Base-by-base conservation (phyloP, 2,329 filamentous ascomycete genomes). In the Claviceps digitariae region DNA sequence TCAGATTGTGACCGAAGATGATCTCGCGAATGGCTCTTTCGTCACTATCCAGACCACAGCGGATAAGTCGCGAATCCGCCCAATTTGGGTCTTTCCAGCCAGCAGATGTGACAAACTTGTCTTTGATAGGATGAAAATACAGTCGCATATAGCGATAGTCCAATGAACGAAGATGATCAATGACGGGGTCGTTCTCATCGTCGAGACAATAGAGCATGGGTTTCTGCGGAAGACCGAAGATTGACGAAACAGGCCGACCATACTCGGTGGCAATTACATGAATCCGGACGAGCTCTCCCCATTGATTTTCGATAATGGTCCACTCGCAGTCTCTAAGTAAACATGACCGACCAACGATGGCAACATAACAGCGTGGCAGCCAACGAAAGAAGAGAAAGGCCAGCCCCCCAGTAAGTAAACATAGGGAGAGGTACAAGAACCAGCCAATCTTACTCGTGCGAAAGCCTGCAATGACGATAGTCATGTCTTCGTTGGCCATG, bases 261-360 rank as follows among this genome's bases (percentile, higher is more conserved):
- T 78, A 82, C 21, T 67, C 64, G 53, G 71, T 72, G 17, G 67
- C 69, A 40, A 76, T 74, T 13, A 97, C 76, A 50, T 82, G 64
- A 62, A 95, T 79, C n/a, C 93, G 79, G 13, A 78, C 76, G 67
- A 97, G 86, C 67, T 97, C 91, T 50, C 87, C 86, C 91, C 93
- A 97, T 76, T 97, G 90, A 63, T 98, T 96, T 77, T 96, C 93
- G 58, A 97, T 80, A 29, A 95, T 90, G 45, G 95, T 84, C 93
- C 94, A 98, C 55, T 87, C 77, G 62, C 88, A 93, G 52, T 86
- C 80, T 52, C 78, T 76, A 31, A 98, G 73, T 2, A 87, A 74
- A 17, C 79, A 80, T 5, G 82, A 72, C 52, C 73, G 78, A 29
- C 93, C 93, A 43, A 87, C 74, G 44, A 97, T 66, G 49, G 77